Percentiles rank a stretch among this genome's conserved stretches.
phyloP scores from a whole-genome alignment of 139 green algal species.

The Spirogloea muscicola region DNA sequence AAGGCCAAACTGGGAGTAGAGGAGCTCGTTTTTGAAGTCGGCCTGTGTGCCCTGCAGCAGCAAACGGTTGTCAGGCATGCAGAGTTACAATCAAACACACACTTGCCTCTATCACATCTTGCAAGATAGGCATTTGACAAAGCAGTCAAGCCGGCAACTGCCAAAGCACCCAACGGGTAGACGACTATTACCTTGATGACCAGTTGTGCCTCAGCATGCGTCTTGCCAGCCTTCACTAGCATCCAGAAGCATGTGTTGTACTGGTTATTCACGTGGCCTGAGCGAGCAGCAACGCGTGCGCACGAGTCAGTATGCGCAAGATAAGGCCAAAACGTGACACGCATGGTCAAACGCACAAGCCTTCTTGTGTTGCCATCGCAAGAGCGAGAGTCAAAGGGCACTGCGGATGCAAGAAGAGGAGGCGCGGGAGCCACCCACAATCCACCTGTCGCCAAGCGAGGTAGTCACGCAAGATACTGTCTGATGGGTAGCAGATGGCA shows the following conservation, averaged over 20 bases:
- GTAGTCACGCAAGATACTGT: conserved; percentile 75
- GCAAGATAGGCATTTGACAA: no score
- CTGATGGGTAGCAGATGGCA: conserved; percentile 78
- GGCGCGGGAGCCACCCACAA: conserved; percentile 44
- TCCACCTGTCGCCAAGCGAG: conserved; percentile 88
- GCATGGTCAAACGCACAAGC: no score
- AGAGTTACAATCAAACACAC: no score
- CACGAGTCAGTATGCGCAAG: no score
- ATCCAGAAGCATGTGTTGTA: conserved; percentile 96
- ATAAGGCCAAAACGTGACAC: no score
- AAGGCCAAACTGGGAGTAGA: conserved; percentile 78
- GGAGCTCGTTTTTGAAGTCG: conserved; percentile 85
- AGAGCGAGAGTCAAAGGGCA: no score
- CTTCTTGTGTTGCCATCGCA: no score
- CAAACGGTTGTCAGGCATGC: no score
- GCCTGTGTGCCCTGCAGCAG: conserved; percentile 73
- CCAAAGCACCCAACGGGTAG: no score
- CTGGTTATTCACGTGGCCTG: conserved; percentile 91
- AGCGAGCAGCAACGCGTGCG: no score
- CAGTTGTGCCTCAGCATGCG: conserved; percentile 33
- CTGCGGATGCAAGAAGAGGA: background rate
- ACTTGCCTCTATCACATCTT: no score
- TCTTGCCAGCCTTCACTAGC: conserved; percentile 69
- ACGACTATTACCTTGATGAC: conserved; percentile 42
- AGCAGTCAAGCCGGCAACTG: no score